Base-by-base conservation (phyloP, 257 asterid genomes). In the Cruciata laevipes region DNA sequence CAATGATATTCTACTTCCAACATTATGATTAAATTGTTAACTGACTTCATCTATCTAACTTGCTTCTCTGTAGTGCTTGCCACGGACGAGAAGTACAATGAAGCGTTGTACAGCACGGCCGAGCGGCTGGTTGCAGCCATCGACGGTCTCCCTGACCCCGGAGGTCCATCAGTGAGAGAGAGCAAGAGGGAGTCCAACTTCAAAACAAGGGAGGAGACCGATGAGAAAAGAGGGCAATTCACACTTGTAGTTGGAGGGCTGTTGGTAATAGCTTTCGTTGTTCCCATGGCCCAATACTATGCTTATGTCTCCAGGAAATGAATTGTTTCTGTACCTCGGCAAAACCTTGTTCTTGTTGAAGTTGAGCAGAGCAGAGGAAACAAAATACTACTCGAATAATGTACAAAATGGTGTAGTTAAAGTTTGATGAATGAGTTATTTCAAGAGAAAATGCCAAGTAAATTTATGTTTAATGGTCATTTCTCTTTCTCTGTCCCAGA, bases 251-350 rank as follows among this genome's bases (percentile, higher is more conserved):
- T 94, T 75, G 96, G 99, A 83, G 99, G 97, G 75, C 80, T 93
- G 85, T 79, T 94, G 74, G 99, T 94, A 52, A 91, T 90, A 78
- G 99, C 99, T 78, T 94, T 94, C 61, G 98, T 94, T 75, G 97
- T 90, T 79, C 98, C 98, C 9, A 94, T 90, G 99, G 98, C 98
- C 18, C 99, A 94, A 78, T 90, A 94, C 81, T 90, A 79, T 66
- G 99, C 99, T 5, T 94, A 90, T 71, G 85, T 90, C 71, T 94
- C 98, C 73, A 94, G 75, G 85, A 94, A 90, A 82, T 94, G 85
- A 94, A 67, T 35, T 20, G 61, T 47, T 35, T 66, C 47, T 59
- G 64, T 40, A 21, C 23, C 37, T 13, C 23, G 33, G 33, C 1
- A 17, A 27, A 44, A 24, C 20, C 38, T 67, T 58, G 4, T 56